Base-by-base conservation (phyloP, 2,329 filamentous ascomycete species). In the Colletotrichum orbiculare region DNA sequence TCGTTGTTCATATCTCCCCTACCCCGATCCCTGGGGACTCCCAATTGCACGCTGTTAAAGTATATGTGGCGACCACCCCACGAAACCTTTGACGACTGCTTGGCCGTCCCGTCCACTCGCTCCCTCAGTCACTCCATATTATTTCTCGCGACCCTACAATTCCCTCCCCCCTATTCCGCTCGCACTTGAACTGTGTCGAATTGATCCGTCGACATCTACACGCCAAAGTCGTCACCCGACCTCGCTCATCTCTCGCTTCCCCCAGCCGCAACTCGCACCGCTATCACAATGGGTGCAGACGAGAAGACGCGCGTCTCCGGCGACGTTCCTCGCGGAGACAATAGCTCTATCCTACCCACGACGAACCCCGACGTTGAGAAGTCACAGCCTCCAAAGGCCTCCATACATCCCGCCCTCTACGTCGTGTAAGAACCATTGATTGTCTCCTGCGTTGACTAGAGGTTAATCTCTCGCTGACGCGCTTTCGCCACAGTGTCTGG, bases 301-400 rank as follows among this genome's bases (percentile, higher is more conserved):
- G 92, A 97, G 79, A 97, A 97, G 82, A 89, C 86, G 72, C 91
- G 94, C 76, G 85, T 89, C 73, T 97, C 93, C 50, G 91, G 91
- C 78, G 94, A 97, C 78, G 83, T 86, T 72, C 82, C 87, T 62
- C 87, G 91, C 78, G 73, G 79, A 57, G 85, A 89, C 69, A 78
- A 81, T 70, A 80, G 80, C 73, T 87, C 84, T 47, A 84, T 93
- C 64, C 85, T 97, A 75, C 94, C 94, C 37, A 94, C 90, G 10
- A 87, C 92, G 77, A 97, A 95, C 77, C 91, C 91, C 33, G 86
- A 88, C 33, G 81, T 84, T 60, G 89, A 94, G 77, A 95, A 94
- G 84, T 74, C 85, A 64, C 85, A 90, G 74, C 82, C 88, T 58
- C 77, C 89, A 62, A 89, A 90, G 78, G 73, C 87, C 43, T 75